Conservation (phyloP, 108 stramenopile genomes). For the Cyclotella choctawhatcheeana region DNA sequence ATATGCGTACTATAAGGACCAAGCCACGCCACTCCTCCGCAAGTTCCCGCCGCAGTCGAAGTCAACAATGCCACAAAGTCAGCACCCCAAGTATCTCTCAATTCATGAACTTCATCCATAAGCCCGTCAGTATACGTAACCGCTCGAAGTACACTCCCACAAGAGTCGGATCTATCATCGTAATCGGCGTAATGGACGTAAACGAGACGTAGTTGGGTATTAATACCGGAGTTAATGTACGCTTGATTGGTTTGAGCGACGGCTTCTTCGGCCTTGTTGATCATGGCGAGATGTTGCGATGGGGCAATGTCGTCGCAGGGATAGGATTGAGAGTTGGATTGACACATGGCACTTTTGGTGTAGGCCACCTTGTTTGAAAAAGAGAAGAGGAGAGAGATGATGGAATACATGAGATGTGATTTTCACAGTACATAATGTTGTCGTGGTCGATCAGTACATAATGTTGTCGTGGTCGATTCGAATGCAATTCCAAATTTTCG, state of each 20-base stretch:
- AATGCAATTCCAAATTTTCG: too few relatives aligned
- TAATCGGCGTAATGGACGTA: constrained; percentile 18
- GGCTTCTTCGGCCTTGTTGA: constrained; percentile 26
- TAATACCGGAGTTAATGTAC: constrained; percentile 27
- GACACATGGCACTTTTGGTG: constrained; percentile 17
- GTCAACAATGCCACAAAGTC: constrained; percentile 47
- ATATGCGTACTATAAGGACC: background rate
- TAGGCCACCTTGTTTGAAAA: constrained; percentile 14
- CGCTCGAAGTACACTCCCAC: background rate
- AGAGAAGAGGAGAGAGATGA: background rate
- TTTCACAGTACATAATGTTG: too few relatives aligned
- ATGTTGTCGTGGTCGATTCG: too few relatives aligned
- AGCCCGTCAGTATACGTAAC: constrained; percentile 25
- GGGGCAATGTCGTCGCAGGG: constrained; percentile 24
- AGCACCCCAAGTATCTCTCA: constrained; percentile 39
- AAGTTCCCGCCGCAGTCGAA: background rate
- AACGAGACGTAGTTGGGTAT: constrained; percentile 36
- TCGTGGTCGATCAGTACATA: too few relatives aligned
- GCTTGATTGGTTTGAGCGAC: constrained; percentile 37
- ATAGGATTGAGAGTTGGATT: constrained; percentile 13
- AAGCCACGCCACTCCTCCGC: constrained; percentile 42
- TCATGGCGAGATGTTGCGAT: constrained; percentile 23
- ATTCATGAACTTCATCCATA: constrained; percentile 42
- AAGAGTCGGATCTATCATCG: constrained; percentile 9
- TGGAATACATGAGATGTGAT: background rate